Evolutionary conservation across 139 green algal species (phyloP).

Genomic region (Eudorina sp.): DNA sequence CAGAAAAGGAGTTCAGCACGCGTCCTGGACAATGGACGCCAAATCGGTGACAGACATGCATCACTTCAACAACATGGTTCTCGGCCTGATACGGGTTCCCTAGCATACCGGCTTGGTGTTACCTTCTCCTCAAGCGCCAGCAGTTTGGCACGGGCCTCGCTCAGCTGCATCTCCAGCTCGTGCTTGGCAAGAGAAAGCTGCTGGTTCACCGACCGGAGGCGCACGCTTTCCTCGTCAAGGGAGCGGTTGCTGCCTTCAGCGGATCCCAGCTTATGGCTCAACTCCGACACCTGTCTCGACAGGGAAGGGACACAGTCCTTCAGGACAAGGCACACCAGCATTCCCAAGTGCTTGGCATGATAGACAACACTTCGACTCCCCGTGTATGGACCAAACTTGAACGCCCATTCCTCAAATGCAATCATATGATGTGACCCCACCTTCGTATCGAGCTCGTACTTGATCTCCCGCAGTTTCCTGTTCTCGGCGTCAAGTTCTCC

Average conservation of each 20-base stretch:
- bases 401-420: too few species aligned
- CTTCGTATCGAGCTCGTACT: conserved; percentile 85
- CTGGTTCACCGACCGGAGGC: conserved; percentile 57
- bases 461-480: conserved; percentile 77
- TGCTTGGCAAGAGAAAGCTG: conserved; percentile 64
- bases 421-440: too few species aligned
- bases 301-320: too few species aligned
- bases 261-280: conserved; percentile 75
- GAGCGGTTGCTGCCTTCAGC: conserved; percentile 72
- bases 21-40: too few species aligned
- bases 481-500: conserved; percentile 75
- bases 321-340: not conserved
- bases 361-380: too few species aligned
- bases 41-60: too few species aligned
- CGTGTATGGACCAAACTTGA: too few species aligned
- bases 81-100: too few species aligned
- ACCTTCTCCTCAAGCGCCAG: conserved; percentile 85
- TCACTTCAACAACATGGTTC: too few species aligned
- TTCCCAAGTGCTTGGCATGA: too few species aligned
- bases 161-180: conserved; percentile 70
- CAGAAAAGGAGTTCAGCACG: too few species aligned
- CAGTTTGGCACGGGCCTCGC: conserved; percentile 67
- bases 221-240: conserved; percentile 69
- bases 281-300: conserved; percentile 77
- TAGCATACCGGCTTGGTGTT: not conserved